These are phyloP conservation scores for Nephelium lappaceum DNA, from an alignment of 345 rosid genomes.

Conservation along the genomic window DNA sequence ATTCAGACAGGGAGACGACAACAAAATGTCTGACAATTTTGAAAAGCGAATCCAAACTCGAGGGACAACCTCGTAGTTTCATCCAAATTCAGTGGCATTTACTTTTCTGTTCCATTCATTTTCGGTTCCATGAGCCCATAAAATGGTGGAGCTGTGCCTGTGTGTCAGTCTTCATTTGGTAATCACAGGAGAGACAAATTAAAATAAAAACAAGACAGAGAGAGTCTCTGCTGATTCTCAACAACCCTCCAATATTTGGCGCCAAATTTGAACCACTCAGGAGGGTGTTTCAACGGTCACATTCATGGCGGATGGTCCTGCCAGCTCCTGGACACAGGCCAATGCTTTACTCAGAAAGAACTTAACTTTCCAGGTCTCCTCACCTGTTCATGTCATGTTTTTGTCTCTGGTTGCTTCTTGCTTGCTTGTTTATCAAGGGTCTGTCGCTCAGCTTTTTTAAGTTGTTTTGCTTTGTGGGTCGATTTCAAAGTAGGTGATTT, in stretches of 20 bases:
- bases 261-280: conserved; percentile 9
- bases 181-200: not conserved
- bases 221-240: not conserved
- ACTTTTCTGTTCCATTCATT: not conserved
- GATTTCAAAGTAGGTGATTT: not conserved
- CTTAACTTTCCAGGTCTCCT: conserved; percentile 73
- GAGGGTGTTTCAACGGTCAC: conserved; percentile 6
- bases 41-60: not conserved
- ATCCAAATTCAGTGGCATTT: not conserved
- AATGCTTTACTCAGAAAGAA: conserved; percentile 85
- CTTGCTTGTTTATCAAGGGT: conserved; percentile 18
- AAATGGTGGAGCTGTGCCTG: not conserved
- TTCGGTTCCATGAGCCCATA: not conserved
- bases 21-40: no score
- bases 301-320: conserved; percentile 46
- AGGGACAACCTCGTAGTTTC: not conserved
- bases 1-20: not conserved
- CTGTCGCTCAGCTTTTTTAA: not conserved
- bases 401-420: not conserved
- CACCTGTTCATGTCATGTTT: conserved; percentile 1
- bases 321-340: conserved; percentile 71
- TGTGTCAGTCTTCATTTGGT: not conserved
- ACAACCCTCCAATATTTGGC: not conserved
- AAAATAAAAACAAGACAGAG: not conserved
- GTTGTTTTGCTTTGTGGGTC: not conserved